These are phyloP conservation scores for Sphagnum fallax DNA, from an alignment of 228 moss, liverwort and hornwort genomes.

Conservation along the genomic window DNA sequence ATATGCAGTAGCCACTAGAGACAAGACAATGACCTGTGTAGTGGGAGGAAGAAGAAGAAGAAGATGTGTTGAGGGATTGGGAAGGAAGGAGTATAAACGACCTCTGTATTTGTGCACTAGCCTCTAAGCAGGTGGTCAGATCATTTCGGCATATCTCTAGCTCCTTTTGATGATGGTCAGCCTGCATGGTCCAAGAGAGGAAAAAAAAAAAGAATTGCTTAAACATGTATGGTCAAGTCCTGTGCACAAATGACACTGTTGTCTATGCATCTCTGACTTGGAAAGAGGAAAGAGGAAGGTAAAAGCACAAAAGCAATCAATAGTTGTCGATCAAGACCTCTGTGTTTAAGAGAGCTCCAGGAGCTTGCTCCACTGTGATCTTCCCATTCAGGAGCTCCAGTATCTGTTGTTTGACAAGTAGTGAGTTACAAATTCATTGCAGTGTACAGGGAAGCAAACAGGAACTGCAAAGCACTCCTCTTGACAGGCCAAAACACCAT, in stretches of 20 bases:
- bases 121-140: constrained; percentile 68
- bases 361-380: constrained; percentile 20
- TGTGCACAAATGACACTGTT: neutral
- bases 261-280: neutral
- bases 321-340: constrained; percentile 32
- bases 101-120: constrained; percentile 76
- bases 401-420: constrained; percentile 21
- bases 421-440: neutral
- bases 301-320: neutral
- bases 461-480: too few relatives aligned
- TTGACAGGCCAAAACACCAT: too few relatives aligned
- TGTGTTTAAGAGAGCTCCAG: constrained; percentile 31
- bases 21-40: too few relatives aligned
- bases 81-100: constrained; percentile 3
- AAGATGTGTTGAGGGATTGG: neutral
- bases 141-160: constrained; percentile 77
- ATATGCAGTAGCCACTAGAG: too few relatives aligned
- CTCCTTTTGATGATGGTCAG: constrained; percentile 52
- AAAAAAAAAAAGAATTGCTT: neutral
- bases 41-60: neutral
- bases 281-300: neutral
- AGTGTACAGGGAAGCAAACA: neutral
- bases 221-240: neutral
- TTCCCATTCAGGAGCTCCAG: constrained; percentile 65
- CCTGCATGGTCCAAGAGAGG: constrained; percentile 24